Base-by-base conservation (phyloP, 345 rosid species). In the Carallia pectinifolia region DNA sequence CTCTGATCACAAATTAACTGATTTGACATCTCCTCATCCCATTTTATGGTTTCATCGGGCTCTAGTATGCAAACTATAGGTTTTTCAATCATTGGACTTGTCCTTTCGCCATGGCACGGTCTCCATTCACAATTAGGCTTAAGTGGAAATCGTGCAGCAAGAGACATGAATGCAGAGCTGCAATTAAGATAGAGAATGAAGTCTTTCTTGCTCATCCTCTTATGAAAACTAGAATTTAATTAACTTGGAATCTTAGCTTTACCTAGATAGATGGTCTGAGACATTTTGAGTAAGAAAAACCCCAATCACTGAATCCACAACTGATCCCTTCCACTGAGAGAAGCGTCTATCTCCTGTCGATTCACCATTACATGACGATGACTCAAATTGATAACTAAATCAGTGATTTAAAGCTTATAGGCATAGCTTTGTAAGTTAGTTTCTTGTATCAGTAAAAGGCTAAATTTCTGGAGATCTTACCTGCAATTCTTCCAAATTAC, bases 21-120 rank as follows among this genome's bases (percentile, higher is more conserved):
- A 68, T 61, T 69, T 54, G 83, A 71, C 68, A 53, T 71, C 68
- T 83, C 50, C 8, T 44, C 78, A 13, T 67, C 81, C 81, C 74
- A 76, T 77, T 79, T 75, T 62, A 77, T 69, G 30, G 81, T 71
- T 18, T 87, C 86, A 62, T 89, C 90, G 2, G 86, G 71, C 74
- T 86, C 91, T 74, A 74, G 72, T 33, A 76, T 61, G 68, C 78
- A 80, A 7, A 77, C 76, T 12, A 74, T 82, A 62, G 82, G 88
- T 58, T 85, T 78, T 29, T 77, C 72, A 61, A 72, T 68, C 34
- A 66, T 58, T 53, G 80, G 77, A 59, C 81, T 80, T 67, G 76
- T 63, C 60, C 76, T 86, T 66, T 66, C 89, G 38, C 79, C 85
- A 63, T 61, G 71, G 71, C 75, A 55, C 27, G 68, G 61, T 39